Percentiles rank a stretch among this genome's conserved stretches.
Evolutionary conservation across 352 stramenopile genomes (phyloP).

Genomic region (Phytophthora pinifolia): DNA sequence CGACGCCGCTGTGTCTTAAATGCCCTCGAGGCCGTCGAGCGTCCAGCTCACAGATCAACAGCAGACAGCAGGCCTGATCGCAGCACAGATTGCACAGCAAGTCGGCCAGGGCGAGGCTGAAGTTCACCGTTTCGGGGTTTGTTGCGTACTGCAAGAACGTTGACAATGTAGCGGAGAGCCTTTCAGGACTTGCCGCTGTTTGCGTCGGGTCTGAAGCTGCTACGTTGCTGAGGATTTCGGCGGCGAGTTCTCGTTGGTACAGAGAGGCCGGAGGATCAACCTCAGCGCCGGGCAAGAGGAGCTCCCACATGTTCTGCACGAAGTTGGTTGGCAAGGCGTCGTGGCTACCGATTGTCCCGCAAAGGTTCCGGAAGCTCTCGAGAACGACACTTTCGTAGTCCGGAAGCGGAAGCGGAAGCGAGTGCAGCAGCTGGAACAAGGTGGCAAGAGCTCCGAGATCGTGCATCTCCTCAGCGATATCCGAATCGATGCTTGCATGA

Average conservation of each 20-base stretch:
- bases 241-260: conserved; percentile 32
- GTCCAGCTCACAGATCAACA: conserved; percentile 73
- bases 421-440: conserved; percentile 35
- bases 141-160: conserved; percentile 32
- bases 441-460: conserved; percentile 30
- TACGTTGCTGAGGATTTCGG: conserved; percentile 49
- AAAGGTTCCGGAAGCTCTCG: conserved; percentile 57
- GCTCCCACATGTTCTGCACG: conserved; percentile 28
- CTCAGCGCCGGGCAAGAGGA: conserved; percentile 22
- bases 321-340: conserved; percentile 21
- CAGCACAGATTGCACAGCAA: conserved; percentile 61
- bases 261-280: neutral
- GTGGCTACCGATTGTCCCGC: conserved; percentile 22
- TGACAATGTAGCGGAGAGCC: conserved; percentile 32
- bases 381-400: conserved; percentile 32
- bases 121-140: conserved; percentile 9
- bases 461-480: conserved; percentile 46
- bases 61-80: conserved; percentile 48
- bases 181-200: conserved; percentile 26
- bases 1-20: conserved; percentile 50
- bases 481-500: conserved; percentile 56
- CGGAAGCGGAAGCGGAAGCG: conserved; percentile 20
- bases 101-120: conserved; percentile 49
- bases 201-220: conserved; percentile 17
- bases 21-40: conserved; percentile 42